These are phyloP conservation scores for Podospora pseudocomata DNA, from an alignment of 495 filamentous ascomycete genomes.

Conservation along the genomic window DNA sequence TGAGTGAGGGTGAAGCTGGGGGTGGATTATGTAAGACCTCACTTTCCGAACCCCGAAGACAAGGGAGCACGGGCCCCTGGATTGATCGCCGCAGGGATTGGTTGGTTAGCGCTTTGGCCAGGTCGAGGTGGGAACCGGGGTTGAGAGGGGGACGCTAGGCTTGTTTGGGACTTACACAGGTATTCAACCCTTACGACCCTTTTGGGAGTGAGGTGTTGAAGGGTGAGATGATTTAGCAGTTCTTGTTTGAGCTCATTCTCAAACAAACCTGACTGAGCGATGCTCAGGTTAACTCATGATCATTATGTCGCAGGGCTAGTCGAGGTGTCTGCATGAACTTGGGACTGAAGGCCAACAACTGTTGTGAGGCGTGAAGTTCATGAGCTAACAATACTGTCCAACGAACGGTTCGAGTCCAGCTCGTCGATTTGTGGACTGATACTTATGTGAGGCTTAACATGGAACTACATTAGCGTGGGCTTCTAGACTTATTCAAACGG, in stretches of 20 bases:
- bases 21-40: background rate
- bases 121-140: background rate
- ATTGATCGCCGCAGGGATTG: conserved; percentile 21
- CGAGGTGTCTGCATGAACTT: no score
- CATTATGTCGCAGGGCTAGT: no score
- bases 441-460: background rate
- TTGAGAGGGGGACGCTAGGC: background rate
- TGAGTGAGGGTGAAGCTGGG: background rate
- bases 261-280: no score
- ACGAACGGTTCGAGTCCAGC: background rate
- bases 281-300: no score
- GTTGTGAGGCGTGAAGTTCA: background rate
- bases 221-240: no score
- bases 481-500: background rate
- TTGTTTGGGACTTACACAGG: background rate
- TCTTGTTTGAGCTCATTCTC: no score
- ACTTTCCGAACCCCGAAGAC: background rate
- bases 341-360: no score
- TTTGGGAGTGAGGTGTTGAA: background rate
- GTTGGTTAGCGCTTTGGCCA: background rate
- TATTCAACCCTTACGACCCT: background rate
- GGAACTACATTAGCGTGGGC: background rate
- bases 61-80: conserved; percentile 12
- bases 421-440: background rate
- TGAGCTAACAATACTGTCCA: background rate